Evolutionary conservation across 2,329 filamentous ascomycete genomes (phyloP).

Genomic region (Penicillium hesseltinei): DNA sequence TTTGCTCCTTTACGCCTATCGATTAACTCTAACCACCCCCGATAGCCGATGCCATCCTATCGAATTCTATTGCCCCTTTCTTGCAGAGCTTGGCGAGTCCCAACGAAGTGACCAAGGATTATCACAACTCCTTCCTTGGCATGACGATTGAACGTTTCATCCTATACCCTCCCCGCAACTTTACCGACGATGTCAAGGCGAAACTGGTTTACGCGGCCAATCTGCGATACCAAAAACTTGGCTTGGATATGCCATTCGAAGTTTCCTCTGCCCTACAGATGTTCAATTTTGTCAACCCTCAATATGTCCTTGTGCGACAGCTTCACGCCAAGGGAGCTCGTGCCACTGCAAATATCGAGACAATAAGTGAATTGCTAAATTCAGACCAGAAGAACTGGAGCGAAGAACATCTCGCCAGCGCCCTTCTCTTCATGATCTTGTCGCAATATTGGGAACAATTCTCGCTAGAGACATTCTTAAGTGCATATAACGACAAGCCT

Average conservation of each 20-base stretch:
- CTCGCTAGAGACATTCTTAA: constrained; percentile 68
- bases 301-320: constrained; percentile 53
- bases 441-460: constrained; percentile 60
- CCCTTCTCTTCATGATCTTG: constrained; percentile 69
- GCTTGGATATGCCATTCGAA: constrained; percentile 43
- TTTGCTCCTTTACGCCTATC: constrained; percentile 1
- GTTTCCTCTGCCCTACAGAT: constrained; percentile 46
- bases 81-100: constrained; percentile 70
- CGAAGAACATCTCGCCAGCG: constrained; percentile 78
- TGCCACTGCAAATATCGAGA: constrained; percentile 73
- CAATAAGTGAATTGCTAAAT: constrained; percentile 59
- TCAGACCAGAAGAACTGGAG: constrained; percentile 63
- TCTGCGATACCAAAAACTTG: constrained; percentile 66
- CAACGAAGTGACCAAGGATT: constrained; percentile 62
- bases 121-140: constrained; percentile 69
- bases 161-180: constrained; percentile 80
- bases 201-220: constrained; percentile 61
- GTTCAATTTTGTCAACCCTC: constrained; percentile 44
- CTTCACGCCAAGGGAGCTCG: constrained; percentile 73
- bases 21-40: neutral
- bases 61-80: constrained; percentile 74
- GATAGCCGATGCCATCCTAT: constrained; percentile 86
- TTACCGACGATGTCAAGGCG: constrained; percentile 73
- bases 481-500: constrained; percentile 54
- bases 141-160: constrained; percentile 82